A percentile compares a stretch with the other conserved stretches of the same genome.
phyloP scores from a whole-genome alignment of 805 yeast genomes.

The Saccharomycopsis fermentans region DNA sequence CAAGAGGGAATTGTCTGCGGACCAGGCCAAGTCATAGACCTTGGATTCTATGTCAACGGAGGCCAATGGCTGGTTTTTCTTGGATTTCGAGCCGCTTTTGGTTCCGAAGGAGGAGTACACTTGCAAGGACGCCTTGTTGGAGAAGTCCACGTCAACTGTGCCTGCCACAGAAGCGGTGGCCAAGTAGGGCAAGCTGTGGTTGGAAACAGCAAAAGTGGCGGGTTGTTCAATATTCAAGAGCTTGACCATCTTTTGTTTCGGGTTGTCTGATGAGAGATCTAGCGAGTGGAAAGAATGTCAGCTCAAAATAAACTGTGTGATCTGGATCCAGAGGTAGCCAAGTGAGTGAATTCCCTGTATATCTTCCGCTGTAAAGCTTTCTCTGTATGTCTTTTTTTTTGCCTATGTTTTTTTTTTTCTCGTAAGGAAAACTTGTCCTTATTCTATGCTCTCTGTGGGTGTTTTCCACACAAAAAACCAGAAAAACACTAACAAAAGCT shows the following conservation, averaged over 20 bases:
- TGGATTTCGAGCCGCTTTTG: neutral
- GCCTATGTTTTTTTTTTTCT: neutral
- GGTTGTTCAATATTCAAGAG: slow-evolving; percentile 75
- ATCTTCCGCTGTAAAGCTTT: neutral
- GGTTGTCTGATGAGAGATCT: neutral
- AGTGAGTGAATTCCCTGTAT: neutral
- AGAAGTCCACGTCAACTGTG: slow-evolving; percentile 81
- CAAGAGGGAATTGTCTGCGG: slow-evolving; percentile 48
- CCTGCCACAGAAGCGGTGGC: slow-evolving; percentile 96
- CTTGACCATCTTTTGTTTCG: slow-evolving; percentile 32
- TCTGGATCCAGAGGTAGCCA: neutral
- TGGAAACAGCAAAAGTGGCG: slow-evolving; percentile 95
- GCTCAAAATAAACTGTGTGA: neutral
- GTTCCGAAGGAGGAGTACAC: slow-evolving; percentile 55
- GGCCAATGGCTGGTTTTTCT: slow-evolving; percentile 29
- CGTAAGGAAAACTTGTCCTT: slow-evolving; percentile 1
- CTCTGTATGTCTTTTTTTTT: no score
- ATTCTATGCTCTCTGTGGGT: no score
- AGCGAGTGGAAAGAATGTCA: neutral
- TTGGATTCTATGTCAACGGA: slow-evolving; percentile 43
- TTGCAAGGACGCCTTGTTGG: slow-evolving; percentile 67
- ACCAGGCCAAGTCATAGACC: slow-evolving; percentile 82
- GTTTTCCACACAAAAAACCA: no score
- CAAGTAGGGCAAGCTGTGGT: slow-evolving; percentile 57
- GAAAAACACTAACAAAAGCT: neutral